Conservation (phyloP, 73 alveolate species). For the Paramecium pentaurelia region DNA sequence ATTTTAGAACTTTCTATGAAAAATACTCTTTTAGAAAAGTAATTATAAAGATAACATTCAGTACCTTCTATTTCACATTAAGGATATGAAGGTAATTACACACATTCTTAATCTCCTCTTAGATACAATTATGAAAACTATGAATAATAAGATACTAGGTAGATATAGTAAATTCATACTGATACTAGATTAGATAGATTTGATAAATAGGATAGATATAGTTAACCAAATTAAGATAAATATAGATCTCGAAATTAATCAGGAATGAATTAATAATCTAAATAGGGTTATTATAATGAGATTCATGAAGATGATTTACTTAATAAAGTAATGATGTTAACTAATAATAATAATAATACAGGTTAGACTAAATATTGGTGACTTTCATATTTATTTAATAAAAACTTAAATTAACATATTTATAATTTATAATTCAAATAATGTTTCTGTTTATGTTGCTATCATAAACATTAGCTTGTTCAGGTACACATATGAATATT, state of each 20-base stretch:
- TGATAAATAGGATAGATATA: background rate
- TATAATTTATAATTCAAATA: background rate
- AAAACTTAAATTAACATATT: background rate
- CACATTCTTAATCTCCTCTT: slow-evolving; percentile 34
- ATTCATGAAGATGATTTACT: slow-evolving; percentile 23
- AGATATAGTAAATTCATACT: background rate
- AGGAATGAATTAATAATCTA: background rate
- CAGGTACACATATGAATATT: background rate
- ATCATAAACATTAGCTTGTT: background rate
- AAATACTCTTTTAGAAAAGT: background rate
- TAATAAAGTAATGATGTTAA: slow-evolving; percentile 13
- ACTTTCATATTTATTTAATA: background rate
- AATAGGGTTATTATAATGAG: background rate
- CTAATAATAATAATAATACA: background rate
- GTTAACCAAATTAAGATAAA: background rate
- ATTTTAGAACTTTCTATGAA: slow-evolving; percentile 32
- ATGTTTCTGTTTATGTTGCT: background rate
- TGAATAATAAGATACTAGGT: background rate
- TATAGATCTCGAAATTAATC: background rate
- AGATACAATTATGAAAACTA: background rate
- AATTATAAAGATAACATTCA: background rate
- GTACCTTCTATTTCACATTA: background rate
- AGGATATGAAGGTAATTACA: background rate
- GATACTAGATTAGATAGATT: background rate
- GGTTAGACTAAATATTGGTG: background rate